Conservation (phyloP, 176 grass and related monocot species). For the Oryza nivara region DNA sequence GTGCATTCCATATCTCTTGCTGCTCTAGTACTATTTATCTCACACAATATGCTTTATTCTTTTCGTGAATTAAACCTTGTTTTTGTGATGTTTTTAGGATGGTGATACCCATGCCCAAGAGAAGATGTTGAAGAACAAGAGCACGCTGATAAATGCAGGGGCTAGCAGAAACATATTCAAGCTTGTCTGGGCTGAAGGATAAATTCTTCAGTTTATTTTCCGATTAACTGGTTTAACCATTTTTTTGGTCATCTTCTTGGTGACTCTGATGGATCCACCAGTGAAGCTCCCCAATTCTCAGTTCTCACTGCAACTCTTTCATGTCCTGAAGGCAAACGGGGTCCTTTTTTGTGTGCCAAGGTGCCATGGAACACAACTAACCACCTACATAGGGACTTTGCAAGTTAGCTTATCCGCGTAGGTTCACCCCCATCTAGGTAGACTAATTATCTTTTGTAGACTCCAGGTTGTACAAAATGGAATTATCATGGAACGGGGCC, state of each 20-base stretch:
- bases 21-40: neutral
- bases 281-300: neutral
- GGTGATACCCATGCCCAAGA: constrained; percentile 63
- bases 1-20: neutral
- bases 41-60: neutral
- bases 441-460: neutral
- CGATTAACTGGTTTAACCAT: neutral
- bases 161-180: constrained; percentile 84
- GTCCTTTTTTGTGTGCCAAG: neutral
- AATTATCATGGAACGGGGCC: neutral
- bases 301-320: neutral
- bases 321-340: neutral
- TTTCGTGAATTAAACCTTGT: neutral
- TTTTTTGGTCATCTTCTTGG: neutral
- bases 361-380: neutral
- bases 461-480: constrained; percentile 2
- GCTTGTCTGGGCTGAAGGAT: constrained; percentile 52
- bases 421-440: neutral
- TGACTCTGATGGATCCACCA: neutral
- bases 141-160: constrained; percentile 43
- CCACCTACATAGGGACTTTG: neutral
- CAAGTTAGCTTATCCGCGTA: neutral
- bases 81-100: constrained; percentile 54
- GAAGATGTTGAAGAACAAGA: constrained; percentile 74
- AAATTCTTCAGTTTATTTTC: neutral